Evolutionary conservation across 139 green algal genomes (phyloP).

Genomic region (Chlorella sorokiniana): DNA sequence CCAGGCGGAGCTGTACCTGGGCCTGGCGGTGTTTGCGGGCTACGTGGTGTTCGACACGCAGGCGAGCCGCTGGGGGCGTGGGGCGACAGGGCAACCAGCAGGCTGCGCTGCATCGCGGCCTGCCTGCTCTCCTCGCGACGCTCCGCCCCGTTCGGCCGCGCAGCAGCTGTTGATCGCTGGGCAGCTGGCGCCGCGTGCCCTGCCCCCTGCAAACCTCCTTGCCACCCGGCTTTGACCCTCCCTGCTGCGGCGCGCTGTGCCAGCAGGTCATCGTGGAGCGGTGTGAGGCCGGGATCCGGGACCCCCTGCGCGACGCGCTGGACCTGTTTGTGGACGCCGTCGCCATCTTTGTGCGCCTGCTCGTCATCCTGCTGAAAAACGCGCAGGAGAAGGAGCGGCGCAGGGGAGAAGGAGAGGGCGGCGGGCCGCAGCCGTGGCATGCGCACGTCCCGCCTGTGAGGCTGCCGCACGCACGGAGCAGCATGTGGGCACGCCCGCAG

Average conservation of each 20-base stretch:
- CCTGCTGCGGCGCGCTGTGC: background rate
- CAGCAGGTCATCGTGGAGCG: slow-evolving; percentile 59
- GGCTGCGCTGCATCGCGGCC: background rate
- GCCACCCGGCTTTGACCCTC: too few species aligned
- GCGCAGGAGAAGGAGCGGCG: slow-evolving; percentile 42
- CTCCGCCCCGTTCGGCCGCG: too few species aligned
- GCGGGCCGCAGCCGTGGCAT: background rate
- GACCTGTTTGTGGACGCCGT: slow-evolving; percentile 63
- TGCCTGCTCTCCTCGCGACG: background rate
- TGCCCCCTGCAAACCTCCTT: too few species aligned
- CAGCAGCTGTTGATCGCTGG: too few species aligned
- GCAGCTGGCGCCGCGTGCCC: background rate
- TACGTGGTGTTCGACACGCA: slow-evolving; percentile 82
- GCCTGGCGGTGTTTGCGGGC: slow-evolving; percentile 68
- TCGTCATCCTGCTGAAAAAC: slow-evolving; percentile 75
- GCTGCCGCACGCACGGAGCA: background rate
- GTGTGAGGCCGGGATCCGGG: slow-evolving; percentile 29
- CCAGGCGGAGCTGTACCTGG: slow-evolving; percentile 66
- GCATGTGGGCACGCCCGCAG: background rate
- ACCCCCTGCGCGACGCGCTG: slow-evolving; percentile 49
- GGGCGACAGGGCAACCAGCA: background rate
- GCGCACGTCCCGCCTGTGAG: slow-evolving; percentile 6
- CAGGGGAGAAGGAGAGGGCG: slow-evolving; percentile 12
- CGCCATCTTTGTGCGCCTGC: slow-evolving; percentile 71
- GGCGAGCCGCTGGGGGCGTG: background rate